Evolutionary conservation across 768 basidiomycete genomes (phyloP).

Genomic region (Leccinum incarnatum): DNA sequence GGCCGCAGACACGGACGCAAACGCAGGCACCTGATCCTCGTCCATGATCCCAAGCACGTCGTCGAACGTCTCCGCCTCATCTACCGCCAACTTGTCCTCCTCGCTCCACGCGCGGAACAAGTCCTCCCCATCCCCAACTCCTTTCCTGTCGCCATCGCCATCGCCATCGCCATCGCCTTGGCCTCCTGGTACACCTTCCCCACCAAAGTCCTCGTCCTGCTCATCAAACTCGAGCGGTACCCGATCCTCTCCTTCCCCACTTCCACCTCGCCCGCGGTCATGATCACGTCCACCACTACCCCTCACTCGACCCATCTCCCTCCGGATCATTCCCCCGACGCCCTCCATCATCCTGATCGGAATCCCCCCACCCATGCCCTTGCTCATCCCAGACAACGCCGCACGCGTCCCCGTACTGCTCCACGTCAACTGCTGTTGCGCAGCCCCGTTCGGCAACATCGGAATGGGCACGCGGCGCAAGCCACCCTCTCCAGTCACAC

Average conservation of each 20-base stretch:
- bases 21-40: conserved; percentile 28
- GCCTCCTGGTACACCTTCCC: conserved; percentile 1
- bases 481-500: conserved; percentile 35
- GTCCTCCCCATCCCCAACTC: conserved; percentile 16
- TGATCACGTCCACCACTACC: conserved; percentile 4
- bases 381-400: conserved; percentile 17
- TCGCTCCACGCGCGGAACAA: conserved; percentile 27
- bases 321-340: conserved; percentile 50
- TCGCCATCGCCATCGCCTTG: neutral
- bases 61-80: conserved; percentile 33
- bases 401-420: conserved; percentile 13
- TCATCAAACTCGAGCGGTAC: conserved; percentile 60
- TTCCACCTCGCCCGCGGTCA: neutral
- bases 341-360: conserved; percentile 64
- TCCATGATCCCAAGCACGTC: conserved; percentile 34
- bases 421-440: conserved; percentile 20
- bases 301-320: conserved; percentile 42
- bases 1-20: neutral
- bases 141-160: neutral
- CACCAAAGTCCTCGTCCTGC: conserved; percentile 61
- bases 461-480: conserved; percentile 44
- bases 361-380: conserved; percentile 26
- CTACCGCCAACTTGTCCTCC: conserved; percentile 29
- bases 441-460: conserved; percentile 74
- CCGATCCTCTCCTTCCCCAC: conserved; percentile 4